Conservation (phyloP, 2,329 filamentous ascomycete species). For the Pestalotiopsis sp. region DNA sequence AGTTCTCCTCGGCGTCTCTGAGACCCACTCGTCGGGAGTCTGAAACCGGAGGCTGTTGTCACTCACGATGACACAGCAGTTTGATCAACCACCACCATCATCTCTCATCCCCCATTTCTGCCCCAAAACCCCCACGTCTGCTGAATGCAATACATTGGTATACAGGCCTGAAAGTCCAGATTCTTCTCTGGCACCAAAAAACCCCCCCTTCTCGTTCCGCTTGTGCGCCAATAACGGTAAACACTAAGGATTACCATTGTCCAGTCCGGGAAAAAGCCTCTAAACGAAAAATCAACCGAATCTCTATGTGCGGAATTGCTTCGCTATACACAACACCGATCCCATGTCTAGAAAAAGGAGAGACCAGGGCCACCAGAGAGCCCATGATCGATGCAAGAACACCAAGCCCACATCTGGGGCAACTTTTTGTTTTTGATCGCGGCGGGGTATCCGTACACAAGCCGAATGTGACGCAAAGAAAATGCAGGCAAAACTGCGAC, state of each 20-base stretch:
- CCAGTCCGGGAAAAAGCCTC: constrained; percentile 1
- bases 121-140: background rate
- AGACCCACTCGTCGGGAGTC: background rate
- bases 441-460: constrained; percentile 1
- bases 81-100: background rate
- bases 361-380: background rate
- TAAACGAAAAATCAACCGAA: background rate
- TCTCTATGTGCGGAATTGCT: constrained; percentile 4
- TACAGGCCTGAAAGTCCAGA: constrained; percentile 1
- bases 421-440: background rate
- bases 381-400: background rate
- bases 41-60: constrained; percentile 12
- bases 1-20: constrained; percentile 10
- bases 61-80: constrained; percentile 6
- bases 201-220: background rate
- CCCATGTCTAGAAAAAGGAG: constrained; percentile 8
- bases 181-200: background rate
- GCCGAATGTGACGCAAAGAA: constrained; percentile 1
- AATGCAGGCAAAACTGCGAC: constrained; percentile 1
- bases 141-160: background rate
- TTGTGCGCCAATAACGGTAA: constrained; percentile 18
- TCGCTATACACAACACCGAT: constrained; percentile 3
- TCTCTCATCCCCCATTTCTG: background rate
- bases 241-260: constrained; percentile 26
- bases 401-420: background rate